Evolutionary conservation across 139 green algal species (phyloP), one percentile per base, ranked within the genome.

Genomic region (Tetradesmus obliquus): DNA sequence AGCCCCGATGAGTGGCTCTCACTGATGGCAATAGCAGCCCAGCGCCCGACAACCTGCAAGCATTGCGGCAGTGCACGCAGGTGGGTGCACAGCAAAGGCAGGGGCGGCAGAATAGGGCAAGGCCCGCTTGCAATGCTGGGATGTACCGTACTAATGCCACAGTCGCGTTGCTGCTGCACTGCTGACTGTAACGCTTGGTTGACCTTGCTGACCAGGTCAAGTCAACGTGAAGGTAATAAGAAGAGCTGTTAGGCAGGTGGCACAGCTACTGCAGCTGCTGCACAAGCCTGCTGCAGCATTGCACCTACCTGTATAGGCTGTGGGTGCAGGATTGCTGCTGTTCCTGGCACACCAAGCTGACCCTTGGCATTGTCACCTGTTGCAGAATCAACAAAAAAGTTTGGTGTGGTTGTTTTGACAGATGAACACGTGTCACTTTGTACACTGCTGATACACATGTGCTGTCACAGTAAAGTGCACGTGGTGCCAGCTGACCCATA

Each of bases 1-100:
- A 98, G 93, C 22, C 94, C 97, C 5, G 95, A 96, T 8, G 93
- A 89, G 88, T 99, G 97, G 15, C 82, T 60, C 19, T 94, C 93
- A 76, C 96, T 97, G 45, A 98, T 91, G 90, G 93, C 95, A n/a
- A 98, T n/a, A 1, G 94, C 94, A 1, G 95, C 94, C 96, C 97
- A 98, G 53, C 94, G 90, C 6, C 94, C 92, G 9, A 94, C 93
- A 1, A 92, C 92, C 94, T 95, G 91, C 60, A 91, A 20, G 55
- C 58, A 53, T 51, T 10, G 76, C 6, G 22, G 62, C 62, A 5
- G 45, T 22, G 55, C 7, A 19, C 5, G 24, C n/a, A 84, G 72
- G 10, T 9, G 17, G 6, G 6, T 24, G 19, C 72, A 4, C 10
- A 9, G 19, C 72, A 13, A 12, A 13, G 62, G 62, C 62, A 13